Conservation (phyloP, 139 green algal genomes). For the Chlamydomonas sp. region DNA sequence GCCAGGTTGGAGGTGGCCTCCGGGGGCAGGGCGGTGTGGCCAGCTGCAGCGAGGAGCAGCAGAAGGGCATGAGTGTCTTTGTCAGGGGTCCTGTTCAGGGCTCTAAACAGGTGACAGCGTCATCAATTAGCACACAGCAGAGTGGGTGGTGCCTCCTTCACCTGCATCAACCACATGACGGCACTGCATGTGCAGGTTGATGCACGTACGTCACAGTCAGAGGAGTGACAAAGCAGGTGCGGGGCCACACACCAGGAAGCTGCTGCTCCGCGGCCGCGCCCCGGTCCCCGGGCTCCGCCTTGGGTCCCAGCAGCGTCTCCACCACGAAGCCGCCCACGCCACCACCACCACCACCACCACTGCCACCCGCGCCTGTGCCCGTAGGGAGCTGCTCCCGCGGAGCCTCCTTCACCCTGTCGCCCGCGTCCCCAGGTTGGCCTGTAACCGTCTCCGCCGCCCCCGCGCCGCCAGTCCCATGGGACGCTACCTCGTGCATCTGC, state of each 20-base stretch:
- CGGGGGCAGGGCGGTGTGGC: background rate
- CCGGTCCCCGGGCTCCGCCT: background rate
- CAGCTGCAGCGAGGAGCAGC: background rate
- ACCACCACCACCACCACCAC: too few species aligned
- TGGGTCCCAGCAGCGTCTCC: background rate
- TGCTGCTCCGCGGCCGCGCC: background rate
- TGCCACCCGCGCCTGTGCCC: too few species aligned
- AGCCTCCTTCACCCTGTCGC: too few species aligned
- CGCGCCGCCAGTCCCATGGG: conserved; percentile 7
- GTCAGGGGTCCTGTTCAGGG: too few species aligned
- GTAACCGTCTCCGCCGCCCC: background rate
- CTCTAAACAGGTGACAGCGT: too few species aligned
- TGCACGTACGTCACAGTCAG: background rate
- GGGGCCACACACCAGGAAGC: background rate
- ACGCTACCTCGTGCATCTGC: conserved; percentile 33
- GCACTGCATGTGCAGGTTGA: background rate
- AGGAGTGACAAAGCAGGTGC: background rate
- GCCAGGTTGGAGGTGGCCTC: background rate
- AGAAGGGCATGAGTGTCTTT: too few species aligned
- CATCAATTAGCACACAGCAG: too few species aligned
- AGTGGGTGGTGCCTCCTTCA: too few species aligned
- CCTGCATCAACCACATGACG: too few species aligned
- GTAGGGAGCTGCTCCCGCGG: too few species aligned
- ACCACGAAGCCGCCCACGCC: background rate
- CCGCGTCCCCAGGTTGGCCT: background rate